Evolutionary conservation across 768 basidiomycete species (phyloP).

Genomic region (Trametes maxima): DNA sequence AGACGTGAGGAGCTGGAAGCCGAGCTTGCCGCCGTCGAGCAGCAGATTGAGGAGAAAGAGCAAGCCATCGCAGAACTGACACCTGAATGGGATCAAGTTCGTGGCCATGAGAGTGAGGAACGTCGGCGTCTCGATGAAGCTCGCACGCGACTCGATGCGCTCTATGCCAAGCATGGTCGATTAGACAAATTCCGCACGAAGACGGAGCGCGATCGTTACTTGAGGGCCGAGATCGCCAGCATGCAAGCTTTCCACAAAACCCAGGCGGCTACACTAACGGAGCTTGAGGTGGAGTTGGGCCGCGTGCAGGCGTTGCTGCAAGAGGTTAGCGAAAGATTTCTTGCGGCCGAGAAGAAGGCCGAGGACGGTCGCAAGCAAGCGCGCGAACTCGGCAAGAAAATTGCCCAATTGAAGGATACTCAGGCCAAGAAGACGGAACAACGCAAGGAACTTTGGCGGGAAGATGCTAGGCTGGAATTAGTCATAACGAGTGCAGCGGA

Average conservation of each 20-base stretch:
- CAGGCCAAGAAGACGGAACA: slow-evolving; percentile 72
- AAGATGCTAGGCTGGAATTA: slow-evolving; percentile 86
- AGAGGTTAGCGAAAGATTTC: slow-evolving; percentile 62
- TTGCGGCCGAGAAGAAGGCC: slow-evolving; percentile 56
- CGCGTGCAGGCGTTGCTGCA: slow-evolving; percentile 48
- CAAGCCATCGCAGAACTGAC: slow-evolving; percentile 58
- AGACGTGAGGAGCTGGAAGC: slow-evolving; percentile 61
- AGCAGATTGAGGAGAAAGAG: slow-evolving; percentile 66
- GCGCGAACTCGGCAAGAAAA: slow-evolving; percentile 62
- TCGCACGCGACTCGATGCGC: slow-evolving; percentile 64
- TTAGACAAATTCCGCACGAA: slow-evolving; percentile 82
- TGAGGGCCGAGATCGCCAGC: slow-evolving; percentile 74
- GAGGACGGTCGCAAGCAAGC: slow-evolving; percentile 65
- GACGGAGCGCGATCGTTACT: slow-evolving; percentile 79
- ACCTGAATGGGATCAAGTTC: slow-evolving; percentile 70
- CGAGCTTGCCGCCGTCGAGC: slow-evolving; percentile 64
- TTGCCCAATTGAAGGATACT: slow-evolving; percentile 62
- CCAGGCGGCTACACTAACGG: slow-evolving; percentile 58
- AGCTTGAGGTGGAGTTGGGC: slow-evolving; percentile 52
- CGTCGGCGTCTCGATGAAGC: slow-evolving; percentile 74
- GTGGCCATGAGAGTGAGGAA: slow-evolving; percentile 53
- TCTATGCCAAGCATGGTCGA: slow-evolving; percentile 92
- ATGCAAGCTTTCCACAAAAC: slow-evolving; percentile 61
- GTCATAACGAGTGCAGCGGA: slow-evolving; percentile 75
- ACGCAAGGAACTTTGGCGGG: slow-evolving; percentile 93